Evolutionary conservation across 192 early-diverging fungal species (phyloP).

Genomic region (Hyaloraphidium curvatum): DNA sequence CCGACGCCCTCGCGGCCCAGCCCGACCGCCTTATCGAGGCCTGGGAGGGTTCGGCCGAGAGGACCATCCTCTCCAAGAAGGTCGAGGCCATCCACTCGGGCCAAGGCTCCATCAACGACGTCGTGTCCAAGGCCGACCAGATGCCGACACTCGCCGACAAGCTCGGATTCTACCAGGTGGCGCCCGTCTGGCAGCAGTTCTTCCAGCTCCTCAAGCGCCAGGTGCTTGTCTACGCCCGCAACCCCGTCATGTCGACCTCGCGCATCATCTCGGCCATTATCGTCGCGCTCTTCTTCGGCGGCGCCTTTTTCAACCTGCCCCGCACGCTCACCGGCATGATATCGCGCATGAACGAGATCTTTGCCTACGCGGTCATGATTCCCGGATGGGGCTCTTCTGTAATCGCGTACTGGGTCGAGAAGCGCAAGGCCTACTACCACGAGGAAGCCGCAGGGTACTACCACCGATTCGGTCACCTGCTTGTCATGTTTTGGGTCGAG

Average conservation of each 20-base stretch:
- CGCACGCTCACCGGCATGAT: neutral
- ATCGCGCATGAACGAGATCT: no score
- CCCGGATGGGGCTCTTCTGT: neutral
- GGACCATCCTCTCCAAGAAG: neutral
- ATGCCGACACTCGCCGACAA: neutral
- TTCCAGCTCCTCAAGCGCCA: constrained; percentile 2
- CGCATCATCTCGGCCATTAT: constrained; percentile 6
- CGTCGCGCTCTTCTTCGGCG: constrained; percentile 6
- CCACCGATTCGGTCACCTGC: neutral
- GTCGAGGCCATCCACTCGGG: constrained; percentile 5
- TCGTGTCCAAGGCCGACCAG: neutral
- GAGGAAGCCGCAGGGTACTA: constrained; percentile 2
- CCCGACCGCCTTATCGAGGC: constrained; percentile 4
- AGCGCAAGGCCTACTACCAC: constrained; percentile 1
- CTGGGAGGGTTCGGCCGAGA: neutral
- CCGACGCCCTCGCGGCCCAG: constrained; percentile 4
- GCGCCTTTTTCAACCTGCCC: constrained; percentile 6
- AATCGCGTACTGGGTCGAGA: constrained; percentile 1
- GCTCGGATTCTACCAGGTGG: constrained; percentile 9
- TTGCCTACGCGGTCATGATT: neutral
- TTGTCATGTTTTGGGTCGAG: neutral
- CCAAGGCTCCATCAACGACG: constrained; percentile 7
- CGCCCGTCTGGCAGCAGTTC: neutral
- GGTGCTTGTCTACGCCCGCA: neutral
- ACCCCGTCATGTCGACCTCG: constrained; percentile 5